Evolutionary conservation across 306 rosid genomes (phyloP).

Genomic region (Delonix regia): DNA sequence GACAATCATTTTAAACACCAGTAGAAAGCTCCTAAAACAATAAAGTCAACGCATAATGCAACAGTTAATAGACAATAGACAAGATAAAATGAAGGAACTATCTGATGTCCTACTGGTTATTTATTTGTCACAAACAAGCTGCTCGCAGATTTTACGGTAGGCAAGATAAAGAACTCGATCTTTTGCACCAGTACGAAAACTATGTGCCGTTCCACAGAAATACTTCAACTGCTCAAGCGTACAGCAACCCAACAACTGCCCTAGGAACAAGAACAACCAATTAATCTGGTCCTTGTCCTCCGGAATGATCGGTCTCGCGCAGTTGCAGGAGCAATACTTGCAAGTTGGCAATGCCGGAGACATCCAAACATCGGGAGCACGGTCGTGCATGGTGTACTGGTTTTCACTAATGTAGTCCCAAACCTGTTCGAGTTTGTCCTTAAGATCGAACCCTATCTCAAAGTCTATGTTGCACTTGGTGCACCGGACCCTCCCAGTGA

Average conservation of each 20-base stretch:
- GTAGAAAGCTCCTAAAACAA: too few relatives aligned
- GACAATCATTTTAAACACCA: too few relatives aligned
- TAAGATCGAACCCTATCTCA: constrained; percentile 21
- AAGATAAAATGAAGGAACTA: background rate
- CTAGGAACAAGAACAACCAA: constrained; percentile 67
- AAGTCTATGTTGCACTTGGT: constrained; percentile 37
- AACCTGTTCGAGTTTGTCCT: background rate
- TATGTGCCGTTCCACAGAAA: constrained; percentile 49
- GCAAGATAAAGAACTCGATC: constrained; percentile 58
- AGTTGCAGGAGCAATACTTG: constrained; percentile 35
- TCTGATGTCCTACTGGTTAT: background rate
- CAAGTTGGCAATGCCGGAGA: constrained; percentile 44
- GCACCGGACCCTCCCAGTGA: constrained; percentile 51
- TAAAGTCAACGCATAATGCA: too few relatives aligned
- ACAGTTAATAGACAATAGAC: too few relatives aligned
- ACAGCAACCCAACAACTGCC: constrained; percentile 55
- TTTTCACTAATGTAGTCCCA: background rate
- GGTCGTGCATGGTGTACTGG: constrained; percentile 9
- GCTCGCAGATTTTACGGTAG: constrained; percentile 47
- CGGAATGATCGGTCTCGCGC: constrained; percentile 43
- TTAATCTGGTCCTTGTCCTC: constrained; percentile 45
- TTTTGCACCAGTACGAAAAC: constrained; percentile 65
- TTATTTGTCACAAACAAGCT: constrained; percentile 37
- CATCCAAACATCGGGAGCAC: constrained; percentile 54
- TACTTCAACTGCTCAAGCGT: constrained; percentile 57